Evolutionary conservation across 768 basidiomycete species (phyloP), one percentile per base, ranked within the genome.

Genomic region (Gymnopilus dilepis): DNA sequence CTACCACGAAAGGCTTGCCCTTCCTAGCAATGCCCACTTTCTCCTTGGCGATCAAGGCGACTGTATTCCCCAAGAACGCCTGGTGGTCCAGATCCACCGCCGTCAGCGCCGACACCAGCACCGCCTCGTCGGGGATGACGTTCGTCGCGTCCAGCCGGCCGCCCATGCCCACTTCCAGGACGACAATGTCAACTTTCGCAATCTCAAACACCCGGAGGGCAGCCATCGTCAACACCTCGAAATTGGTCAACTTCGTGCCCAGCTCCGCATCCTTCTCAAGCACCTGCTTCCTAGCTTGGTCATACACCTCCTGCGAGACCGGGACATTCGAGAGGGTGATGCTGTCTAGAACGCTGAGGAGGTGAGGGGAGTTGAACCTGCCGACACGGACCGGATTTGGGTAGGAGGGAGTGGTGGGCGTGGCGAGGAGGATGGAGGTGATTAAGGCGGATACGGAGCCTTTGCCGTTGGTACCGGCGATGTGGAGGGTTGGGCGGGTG

Each of bases 381-480:
- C 94, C 97, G 11, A 92, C 81, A 21, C 78, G 77, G 55, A 91
- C 78, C 0, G 79, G 74, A 6, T 26, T 5, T 4, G 47, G 47
- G 13, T 50, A 17, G 30, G 47, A 31, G n/a, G 88, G 78, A 0
- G 79, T 74, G 6, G 88, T 81, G 5, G 81, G 75, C 3, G 88
- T 82, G 6, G 81, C 74, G 4, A 72, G 70, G 7, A 98, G 77
- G 67, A 94, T 90, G 42, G 93, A 93, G 0, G 92, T 86, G 11
- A 97, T 73, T 34, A 95, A 79, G 5, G 90, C 89, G 0, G 94
- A 88, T 12, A 97, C 94, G 66, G 93, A 96, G 34, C 97, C 97
- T 74, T 99, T 99, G 8, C 97, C 97, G 75, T 99, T 99, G 0
- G 97, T 99, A 0, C 97, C 97, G 7, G 95, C 88, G 59, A 99